Evolutionary conservation across 208 protist species (phyloP).

Genomic region (Porcisia hertigi): DNA sequence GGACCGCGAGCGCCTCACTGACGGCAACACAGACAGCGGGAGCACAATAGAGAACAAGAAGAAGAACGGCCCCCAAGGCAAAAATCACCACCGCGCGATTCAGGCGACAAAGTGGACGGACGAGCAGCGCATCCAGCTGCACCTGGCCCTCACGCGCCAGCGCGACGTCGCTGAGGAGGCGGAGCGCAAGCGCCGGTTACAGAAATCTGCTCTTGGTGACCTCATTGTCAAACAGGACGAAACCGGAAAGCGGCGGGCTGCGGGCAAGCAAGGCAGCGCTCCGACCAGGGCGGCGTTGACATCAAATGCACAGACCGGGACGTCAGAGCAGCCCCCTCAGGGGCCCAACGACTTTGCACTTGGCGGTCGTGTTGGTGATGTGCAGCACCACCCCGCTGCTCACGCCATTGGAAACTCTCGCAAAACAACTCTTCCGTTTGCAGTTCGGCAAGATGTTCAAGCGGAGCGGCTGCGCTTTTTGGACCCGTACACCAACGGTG

Average conservation of each 20-base stretch:
- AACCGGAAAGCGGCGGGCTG: neutral
- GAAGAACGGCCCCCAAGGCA: slow-evolving; percentile 1
- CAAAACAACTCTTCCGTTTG: slow-evolving; percentile 57
- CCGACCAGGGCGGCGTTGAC: neutral
- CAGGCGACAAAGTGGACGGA: slow-evolving; percentile 75
- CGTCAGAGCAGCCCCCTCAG: neutral
- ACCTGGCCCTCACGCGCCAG: slow-evolving; percentile 86
- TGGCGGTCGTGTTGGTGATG: slow-evolving; percentile 68
- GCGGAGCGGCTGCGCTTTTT: slow-evolving; percentile 71
- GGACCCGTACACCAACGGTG: slow-evolving; percentile 57
- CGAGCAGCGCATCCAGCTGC: slow-evolving; percentile 87
- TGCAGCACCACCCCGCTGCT: slow-evolving; percentile 76
- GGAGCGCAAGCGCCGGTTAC: slow-evolving; percentile 53
- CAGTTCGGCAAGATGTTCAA: slow-evolving; percentile 72
- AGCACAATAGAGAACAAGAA: slow-evolving; percentile 4
- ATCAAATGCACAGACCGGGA: neutral
- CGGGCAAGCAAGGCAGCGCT: neutral
- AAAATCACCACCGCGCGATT: slow-evolving; percentile 28
- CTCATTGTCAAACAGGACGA: slow-evolving; percentile 22
- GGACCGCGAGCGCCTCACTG: slow-evolving; percentile 17
- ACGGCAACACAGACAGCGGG: slow-evolving; percentile 22
- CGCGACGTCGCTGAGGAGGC: slow-evolving; percentile 63
- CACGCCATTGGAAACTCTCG: slow-evolving; percentile 67
- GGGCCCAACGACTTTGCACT: slow-evolving; percentile 68
- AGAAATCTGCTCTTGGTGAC: slow-evolving; percentile 32